Conservation (phyloP, 2,329 filamentous ascomycete species). For the Diplodia scrobiculata region DNA sequence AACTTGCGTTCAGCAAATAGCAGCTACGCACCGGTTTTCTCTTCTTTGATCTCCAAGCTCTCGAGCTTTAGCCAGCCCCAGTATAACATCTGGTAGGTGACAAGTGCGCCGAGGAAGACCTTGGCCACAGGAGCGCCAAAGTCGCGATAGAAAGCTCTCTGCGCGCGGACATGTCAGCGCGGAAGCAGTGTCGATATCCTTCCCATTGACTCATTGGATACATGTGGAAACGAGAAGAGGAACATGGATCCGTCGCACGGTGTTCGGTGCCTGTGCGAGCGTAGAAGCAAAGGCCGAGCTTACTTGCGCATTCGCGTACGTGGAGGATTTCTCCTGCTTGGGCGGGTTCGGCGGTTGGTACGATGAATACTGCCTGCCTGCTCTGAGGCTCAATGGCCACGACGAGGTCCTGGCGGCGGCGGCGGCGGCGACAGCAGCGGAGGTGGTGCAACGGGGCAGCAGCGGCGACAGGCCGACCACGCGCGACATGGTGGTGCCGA, state of each 20-base stretch:
- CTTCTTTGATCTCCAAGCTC: constrained; percentile 65
- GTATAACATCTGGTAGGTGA: constrained; percentile 77
- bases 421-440: neutral
- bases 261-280: neutral
- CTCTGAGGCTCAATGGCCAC: neutral
- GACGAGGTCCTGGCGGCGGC: neutral
- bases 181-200: neutral
- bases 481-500: constrained; percentile 13
- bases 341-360: constrained; percentile 20
- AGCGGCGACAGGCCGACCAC: constrained; percentile 14
- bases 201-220: neutral
- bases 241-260: neutral
- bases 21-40: constrained; percentile 56
- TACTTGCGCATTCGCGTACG: constrained; percentile 23
- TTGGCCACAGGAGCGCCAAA: constrained; percentile 74
- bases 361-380: constrained; percentile 14
- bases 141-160: constrained; percentile 72
- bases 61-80: constrained; percentile 75
- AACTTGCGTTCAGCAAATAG: neutral
- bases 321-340: constrained; percentile 17
- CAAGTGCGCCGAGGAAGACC: constrained; percentile 71
- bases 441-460: constrained; percentile 10
- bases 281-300: neutral
- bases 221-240: neutral
- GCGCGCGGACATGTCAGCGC: constrained; percentile 8